Percentiles rank a stretch among this genome's conserved stretches.
phyloP scores from a whole-genome alignment of 768 basidiomycete species.

The Coprinellus micaceus region DNA sequence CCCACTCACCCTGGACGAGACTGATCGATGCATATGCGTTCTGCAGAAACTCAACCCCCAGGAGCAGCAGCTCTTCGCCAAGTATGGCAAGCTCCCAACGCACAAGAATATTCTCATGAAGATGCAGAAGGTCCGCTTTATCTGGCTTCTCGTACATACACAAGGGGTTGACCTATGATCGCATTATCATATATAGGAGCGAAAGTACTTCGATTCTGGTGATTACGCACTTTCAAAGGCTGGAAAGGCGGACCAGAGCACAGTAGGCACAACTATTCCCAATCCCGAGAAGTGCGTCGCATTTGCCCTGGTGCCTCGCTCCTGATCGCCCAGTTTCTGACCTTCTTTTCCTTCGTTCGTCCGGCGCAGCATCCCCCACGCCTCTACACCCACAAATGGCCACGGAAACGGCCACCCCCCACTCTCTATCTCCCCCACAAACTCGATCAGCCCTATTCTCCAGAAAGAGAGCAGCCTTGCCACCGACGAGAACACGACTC shows the following conservation, averaged over 20 bases:
- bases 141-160: slow-evolving; percentile 2
- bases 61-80: slow-evolving; percentile 90
- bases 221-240: slow-evolving; percentile 98
- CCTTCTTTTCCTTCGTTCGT: no score
- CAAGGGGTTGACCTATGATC: slow-evolving; percentile 13
- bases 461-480: slow-evolving; percentile 55
- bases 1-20: background rate
- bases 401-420: slow-evolving; percentile 50
- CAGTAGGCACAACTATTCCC: slow-evolving; percentile 96
- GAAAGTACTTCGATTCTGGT: slow-evolving; percentile 99
- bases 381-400: slow-evolving; percentile 57
- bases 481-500: slow-evolving; percentile 34
- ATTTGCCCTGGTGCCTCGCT: background rate
- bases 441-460: slow-evolving; percentile 56
- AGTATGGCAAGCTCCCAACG: slow-evolving; percentile 91
- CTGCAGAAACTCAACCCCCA: slow-evolving; percentile 75
- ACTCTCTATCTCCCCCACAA: slow-evolving; percentile 74
- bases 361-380: slow-evolving; percentile 79
- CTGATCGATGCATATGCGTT: slow-evolving; percentile 18
- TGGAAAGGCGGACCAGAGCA: slow-evolving; percentile 80
- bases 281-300: slow-evolving; percentile 87
- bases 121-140: slow-evolving; percentile 81
- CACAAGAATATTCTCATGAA: slow-evolving; percentile 92
- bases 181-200: slow-evolving; percentile 74
- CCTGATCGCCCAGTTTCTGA: slow-evolving; percentile 15